These are phyloP conservation scores for Aechmea fasciata DNA, from an alignment of 176 grass and related monocot species.

Conservation along the genomic window DNA sequence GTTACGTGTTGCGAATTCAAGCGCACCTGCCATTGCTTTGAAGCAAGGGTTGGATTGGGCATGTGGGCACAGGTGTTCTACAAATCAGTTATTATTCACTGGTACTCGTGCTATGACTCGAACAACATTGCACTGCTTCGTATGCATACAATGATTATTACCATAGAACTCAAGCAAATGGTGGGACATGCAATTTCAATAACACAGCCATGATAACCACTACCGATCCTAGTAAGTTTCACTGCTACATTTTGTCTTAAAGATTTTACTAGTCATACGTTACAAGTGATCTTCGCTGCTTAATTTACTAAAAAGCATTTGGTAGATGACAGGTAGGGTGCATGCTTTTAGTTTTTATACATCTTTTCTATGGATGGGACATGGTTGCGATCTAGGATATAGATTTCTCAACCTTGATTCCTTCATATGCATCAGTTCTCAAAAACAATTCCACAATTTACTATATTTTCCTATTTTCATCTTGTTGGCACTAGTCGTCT, in stretches of 20 bases:
- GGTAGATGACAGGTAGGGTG: background rate
- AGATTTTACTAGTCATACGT: conserved; percentile 4
- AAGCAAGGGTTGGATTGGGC: conserved; percentile 97
- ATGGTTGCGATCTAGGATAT: conserved; percentile 5
- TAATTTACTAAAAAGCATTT: background rate
- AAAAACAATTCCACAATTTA: too few species aligned
- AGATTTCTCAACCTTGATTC: background rate
- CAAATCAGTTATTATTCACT: conserved; percentile 82
- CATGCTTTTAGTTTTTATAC: background rate
- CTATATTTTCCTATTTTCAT: too few species aligned
- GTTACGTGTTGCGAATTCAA: conserved; percentile 90
- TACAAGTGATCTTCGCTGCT: background rate
- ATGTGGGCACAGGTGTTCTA: conserved; percentile 88
- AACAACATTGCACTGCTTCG: conserved; percentile 79
- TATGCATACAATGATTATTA: conserved; percentile 98
- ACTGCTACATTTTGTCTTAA: background rate
- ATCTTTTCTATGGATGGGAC: background rate
- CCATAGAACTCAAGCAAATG: conserved; percentile 79
- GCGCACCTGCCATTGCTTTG: conserved; percentile 39
- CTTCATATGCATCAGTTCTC: too few species aligned
- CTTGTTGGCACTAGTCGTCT: too few species aligned
- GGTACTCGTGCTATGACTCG: conserved; percentile 77
- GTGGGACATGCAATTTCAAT: conserved; percentile 89
- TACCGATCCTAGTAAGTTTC: conserved; percentile 81
- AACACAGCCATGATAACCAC: conserved; percentile 73